These are phyloP conservation scores for Saprolegnia parasitica DNA, from an alignment of 352 stramenopile species.

Conservation along the genomic window DNA sequence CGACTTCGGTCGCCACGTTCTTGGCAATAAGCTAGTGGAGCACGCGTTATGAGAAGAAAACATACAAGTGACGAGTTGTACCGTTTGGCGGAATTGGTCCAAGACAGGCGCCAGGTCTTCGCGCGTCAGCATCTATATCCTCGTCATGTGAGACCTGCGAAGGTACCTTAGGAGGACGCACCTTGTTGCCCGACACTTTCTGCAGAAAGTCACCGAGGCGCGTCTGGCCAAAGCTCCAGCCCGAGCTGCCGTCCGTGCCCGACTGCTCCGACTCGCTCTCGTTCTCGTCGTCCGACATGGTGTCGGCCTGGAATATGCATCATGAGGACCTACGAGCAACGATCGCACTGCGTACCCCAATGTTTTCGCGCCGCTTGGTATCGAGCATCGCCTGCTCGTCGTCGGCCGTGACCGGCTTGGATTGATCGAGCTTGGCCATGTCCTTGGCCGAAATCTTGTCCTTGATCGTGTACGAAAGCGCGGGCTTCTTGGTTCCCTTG, in stretches of 20 bases:
- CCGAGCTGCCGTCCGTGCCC: conserved; percentile 46
- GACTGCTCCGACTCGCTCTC: conserved; percentile 39
- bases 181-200: conserved; percentile 84
- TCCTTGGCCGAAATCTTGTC: conserved; percentile 82
- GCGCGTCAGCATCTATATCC: conserved; percentile 76
- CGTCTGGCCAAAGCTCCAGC: conserved; percentile 80
- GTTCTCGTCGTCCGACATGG: conserved; percentile 68
- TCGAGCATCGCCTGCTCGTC: conserved; percentile 66
- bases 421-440: conserved; percentile 64
- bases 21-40: conserved; percentile 89
- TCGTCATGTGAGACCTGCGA: background rate
- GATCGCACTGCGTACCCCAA: conserved; percentile 50
- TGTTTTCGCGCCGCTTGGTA: conserved; percentile 74
- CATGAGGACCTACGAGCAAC: background rate
- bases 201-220: conserved; percentile 78
- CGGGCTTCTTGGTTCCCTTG: conserved; percentile 56
- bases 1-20: conserved; percentile 96
- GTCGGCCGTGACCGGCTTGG: conserved; percentile 51
- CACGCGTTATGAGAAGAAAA: background rate
- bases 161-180: conserved; percentile 18
- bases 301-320: conserved; percentile 45
- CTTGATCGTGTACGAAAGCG: conserved; percentile 36
- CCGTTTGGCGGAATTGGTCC: conserved; percentile 90
- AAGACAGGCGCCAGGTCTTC: conserved; percentile 92
- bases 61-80: conserved; percentile 30